Evolutionary conservation across 225 moss, liverwort and hornwort species (phyloP).

Genomic region (Lunularia cruciata): DNA sequence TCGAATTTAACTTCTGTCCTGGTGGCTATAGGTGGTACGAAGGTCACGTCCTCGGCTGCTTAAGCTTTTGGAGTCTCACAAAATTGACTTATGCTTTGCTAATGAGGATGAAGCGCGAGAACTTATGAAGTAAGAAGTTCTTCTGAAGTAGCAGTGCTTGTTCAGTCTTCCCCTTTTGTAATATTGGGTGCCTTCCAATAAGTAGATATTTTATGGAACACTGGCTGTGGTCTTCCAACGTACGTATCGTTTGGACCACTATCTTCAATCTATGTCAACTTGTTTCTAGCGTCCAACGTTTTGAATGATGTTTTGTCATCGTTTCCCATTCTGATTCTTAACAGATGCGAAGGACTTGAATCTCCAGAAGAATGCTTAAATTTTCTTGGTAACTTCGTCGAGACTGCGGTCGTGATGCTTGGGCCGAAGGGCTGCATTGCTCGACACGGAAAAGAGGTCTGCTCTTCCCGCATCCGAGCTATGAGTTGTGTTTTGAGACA

Average conservation of each 20-base stretch:
- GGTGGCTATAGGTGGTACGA: slow-evolving; percentile 50
- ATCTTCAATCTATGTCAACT: too few relatives aligned
- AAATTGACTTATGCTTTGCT: slow-evolving; percentile 78
- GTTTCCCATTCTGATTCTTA: not conserved
- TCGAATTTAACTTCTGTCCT: not conserved
- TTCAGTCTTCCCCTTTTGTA: too few relatives aligned
- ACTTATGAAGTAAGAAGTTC: slow-evolving; percentile 53
- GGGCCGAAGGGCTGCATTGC: slow-evolving; percentile 89
- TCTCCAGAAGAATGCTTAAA: slow-evolving; percentile 70
- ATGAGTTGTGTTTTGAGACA: too few relatives aligned
- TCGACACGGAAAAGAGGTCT: slow-evolving; percentile 53
- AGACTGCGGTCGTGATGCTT: slow-evolving; percentile 82
- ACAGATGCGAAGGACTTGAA: slow-evolving; percentile 38
- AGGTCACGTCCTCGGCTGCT: slow-evolving; percentile 65
- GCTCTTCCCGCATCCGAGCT: too few relatives aligned
- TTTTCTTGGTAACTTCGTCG: slow-evolving; percentile 65
- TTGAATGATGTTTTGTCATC: not conserved
- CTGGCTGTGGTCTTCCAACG: too few relatives aligned
- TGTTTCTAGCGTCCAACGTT: too few relatives aligned
- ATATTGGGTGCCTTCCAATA: too few relatives aligned
- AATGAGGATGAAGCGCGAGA: slow-evolving; percentile 95
- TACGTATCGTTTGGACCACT: too few relatives aligned
- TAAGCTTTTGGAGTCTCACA: slow-evolving; percentile 64
- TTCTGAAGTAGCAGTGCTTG: not conserved
- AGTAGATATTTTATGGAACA: too few relatives aligned